These are phyloP conservation scores for Leptodermis oblonga DNA, from an alignment of 257 asterid genomes.

Conservation along the genomic window DNA sequence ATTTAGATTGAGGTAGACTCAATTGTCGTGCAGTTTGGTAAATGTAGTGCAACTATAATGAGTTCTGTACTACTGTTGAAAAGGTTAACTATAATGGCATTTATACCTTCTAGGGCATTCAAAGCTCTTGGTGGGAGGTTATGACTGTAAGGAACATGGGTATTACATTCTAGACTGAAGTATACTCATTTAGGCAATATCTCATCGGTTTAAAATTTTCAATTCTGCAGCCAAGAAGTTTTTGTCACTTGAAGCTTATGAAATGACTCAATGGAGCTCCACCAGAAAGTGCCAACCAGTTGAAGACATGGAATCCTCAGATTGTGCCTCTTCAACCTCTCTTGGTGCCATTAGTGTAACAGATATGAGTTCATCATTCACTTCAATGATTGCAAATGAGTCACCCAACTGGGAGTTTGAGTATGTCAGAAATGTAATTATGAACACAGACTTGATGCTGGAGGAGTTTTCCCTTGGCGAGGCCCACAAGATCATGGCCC, in stretches of 20 bases:
- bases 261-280: constrained; percentile 44
- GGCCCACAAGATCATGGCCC: constrained; percentile 47
- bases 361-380: constrained; percentile 29
- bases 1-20: neutral
- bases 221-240: constrained; percentile 42
- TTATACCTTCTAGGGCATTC: neutral
- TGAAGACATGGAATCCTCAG: constrained; percentile 65
- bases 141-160: neutral
- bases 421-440: constrained; percentile 48
- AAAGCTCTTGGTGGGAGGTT: neutral
- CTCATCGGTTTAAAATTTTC: constrained; percentile 2
- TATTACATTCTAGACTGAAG: neutral
- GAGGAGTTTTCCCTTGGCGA: constrained; percentile 66
- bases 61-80: neutral
- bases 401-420: constrained; percentile 59
- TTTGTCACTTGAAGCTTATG: constrained; percentile 41
- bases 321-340: constrained; percentile 71
- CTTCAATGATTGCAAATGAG: constrained; percentile 32
- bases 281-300: constrained; percentile 28
- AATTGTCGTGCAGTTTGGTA: neutral
- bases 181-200: neutral
- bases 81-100: neutral
- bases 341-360: constrained; percentile 38
- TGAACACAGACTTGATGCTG: constrained; percentile 33
- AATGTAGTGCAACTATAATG: neutral